Percentiles rank a stretch among this genome's conserved stretches.
Conservation (phyloP, 2,329 filamentous ascomycete species). For the Aspergillus flavus region DNA sequence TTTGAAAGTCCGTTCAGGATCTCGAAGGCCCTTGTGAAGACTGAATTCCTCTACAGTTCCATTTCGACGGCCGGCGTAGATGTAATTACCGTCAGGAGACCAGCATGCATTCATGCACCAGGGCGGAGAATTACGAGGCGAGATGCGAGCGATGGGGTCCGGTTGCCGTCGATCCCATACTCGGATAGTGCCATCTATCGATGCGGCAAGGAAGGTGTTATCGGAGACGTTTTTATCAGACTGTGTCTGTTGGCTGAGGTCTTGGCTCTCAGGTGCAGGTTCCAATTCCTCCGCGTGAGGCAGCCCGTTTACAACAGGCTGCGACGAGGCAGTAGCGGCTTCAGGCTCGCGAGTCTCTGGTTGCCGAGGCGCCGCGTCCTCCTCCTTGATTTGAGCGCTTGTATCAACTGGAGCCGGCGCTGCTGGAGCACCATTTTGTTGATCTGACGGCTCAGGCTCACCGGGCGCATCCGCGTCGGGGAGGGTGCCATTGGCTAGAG, state of each 20-base stretch:
- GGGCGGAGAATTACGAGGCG: conserved; percentile 75
- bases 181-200: conserved; percentile 51
- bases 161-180: conserved; percentile 63
- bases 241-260: conserved; percentile 28
- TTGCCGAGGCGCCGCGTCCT: conserved; percentile 16
- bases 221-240: conserved; percentile 60
- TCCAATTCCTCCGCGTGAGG: conserved; percentile 47
- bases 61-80: conserved; percentile 90
- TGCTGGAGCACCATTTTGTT: conserved; percentile 22
- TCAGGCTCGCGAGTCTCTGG: conserved; percentile 21
- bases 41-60: conserved; percentile 93
- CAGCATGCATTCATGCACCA: conserved; percentile 99
- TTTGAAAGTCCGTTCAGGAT: conserved; percentile 76
- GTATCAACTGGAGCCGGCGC: conserved; percentile 9
- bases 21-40: conserved; percentile 76
- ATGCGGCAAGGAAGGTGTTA: conserved; percentile 81
- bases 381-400: conserved; percentile 12
- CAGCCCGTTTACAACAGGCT: conserved; percentile 43
- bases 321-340: conserved; percentile 27
- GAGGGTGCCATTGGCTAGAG: conserved; percentile 66
- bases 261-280: conserved; percentile 27
- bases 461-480: conserved; percentile 50
- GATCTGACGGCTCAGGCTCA: conserved; percentile 31
- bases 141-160: conserved; percentile 77
- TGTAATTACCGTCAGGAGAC: conserved; percentile 92